These are phyloP conservation scores for Annulohypoxylon truncatum DNA, from an alignment of 2,329 filamentous ascomycete species.

Conservation along the genomic window DNA sequence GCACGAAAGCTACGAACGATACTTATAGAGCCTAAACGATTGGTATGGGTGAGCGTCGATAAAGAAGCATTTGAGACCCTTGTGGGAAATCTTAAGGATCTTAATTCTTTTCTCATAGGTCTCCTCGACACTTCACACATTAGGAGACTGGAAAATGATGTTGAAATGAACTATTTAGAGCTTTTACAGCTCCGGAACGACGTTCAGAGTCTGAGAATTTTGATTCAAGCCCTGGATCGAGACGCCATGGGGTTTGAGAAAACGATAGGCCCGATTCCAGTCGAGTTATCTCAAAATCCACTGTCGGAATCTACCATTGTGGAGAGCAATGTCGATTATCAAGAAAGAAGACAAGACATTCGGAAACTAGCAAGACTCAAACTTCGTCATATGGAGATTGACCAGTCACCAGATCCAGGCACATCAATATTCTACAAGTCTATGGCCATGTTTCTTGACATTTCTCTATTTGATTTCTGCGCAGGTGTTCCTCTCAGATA, in stretches of 20 bases:
- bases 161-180: slow-evolving; percentile 16
- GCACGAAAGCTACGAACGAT: slow-evolving; percentile 15
- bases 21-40: slow-evolving; percentile 8
- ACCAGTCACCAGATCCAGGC: neutral
- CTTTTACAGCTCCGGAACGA: slow-evolving; percentile 19
- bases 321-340: neutral
- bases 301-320: neutral
- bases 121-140: slow-evolving; percentile 5
- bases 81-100: slow-evolving; percentile 9
- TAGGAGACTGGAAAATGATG: neutral
- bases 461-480: neutral
- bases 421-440: neutral
- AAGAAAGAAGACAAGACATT: neutral
- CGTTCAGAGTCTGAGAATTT: slow-evolving; percentile 1
- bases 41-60: slow-evolving; percentile 20
- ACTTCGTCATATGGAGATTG: neutral
- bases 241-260: neutral
- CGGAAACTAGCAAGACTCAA: neutral
- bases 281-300: neutral
- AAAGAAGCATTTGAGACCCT: slow-evolving; percentile 17
- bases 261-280: neutral
- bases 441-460: neutral
- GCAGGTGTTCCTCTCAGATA: neutral
- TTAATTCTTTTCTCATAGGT: slow-evolving; percentile 24
- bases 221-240: slow-evolving; percentile 9